These are phyloP conservation scores for Calycina marina DNA, from an alignment of 2,329 filamentous ascomycete species.

Conservation along the genomic window DNA sequence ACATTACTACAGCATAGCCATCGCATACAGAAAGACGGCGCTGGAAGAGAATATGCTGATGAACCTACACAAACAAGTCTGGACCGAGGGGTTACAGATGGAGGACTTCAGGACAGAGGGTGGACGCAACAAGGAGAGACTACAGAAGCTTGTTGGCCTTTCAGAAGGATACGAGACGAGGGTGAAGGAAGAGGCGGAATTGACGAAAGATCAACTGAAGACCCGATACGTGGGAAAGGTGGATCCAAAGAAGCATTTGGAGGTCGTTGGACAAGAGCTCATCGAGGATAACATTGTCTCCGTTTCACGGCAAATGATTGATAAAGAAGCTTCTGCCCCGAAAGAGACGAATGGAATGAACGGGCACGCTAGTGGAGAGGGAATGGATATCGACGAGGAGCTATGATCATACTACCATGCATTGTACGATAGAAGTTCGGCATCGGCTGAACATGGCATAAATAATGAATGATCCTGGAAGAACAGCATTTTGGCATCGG, in stretches of 20 bases:
- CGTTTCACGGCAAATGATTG: slow-evolving; percentile 98
- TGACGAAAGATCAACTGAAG: slow-evolving; percentile 95
- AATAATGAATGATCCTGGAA: too few relatives aligned
- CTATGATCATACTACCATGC: slow-evolving; percentile 31
- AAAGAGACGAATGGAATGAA: slow-evolving; percentile 44
- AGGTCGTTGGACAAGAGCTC: slow-evolving; percentile 87
- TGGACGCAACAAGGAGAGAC: slow-evolving; percentile 69
- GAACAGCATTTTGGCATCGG: too few relatives aligned
- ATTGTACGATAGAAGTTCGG: slow-evolving; percentile 23
- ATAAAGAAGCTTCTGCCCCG: slow-evolving; percentile 93
- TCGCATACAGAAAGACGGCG: slow-evolving; percentile 95
- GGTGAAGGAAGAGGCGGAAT: slow-evolving; percentile 95
- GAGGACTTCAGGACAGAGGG: slow-evolving; percentile 83
- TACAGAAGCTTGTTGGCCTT: slow-evolving; percentile 76
- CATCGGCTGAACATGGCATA: slow-evolving; percentile 1
- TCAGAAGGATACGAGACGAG: slow-evolving; percentile 97
- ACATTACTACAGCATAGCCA: slow-evolving; percentile 98
- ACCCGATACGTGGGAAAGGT: slow-evolving; percentile 98
- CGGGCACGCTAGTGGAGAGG: slow-evolving; percentile 23
- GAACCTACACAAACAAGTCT: slow-evolving; percentile 99
- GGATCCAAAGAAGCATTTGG: slow-evolving; percentile 97
- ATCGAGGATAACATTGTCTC: slow-evolving; percentile 99
- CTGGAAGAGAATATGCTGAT: slow-evolving; percentile 99
- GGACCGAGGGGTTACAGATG: slow-evolving; percentile 96
- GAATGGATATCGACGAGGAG: slow-evolving; percentile 22